Evolutionary conservation across 805 yeast genomes (phyloP).

Genomic region (Komagataella populi): DNA sequence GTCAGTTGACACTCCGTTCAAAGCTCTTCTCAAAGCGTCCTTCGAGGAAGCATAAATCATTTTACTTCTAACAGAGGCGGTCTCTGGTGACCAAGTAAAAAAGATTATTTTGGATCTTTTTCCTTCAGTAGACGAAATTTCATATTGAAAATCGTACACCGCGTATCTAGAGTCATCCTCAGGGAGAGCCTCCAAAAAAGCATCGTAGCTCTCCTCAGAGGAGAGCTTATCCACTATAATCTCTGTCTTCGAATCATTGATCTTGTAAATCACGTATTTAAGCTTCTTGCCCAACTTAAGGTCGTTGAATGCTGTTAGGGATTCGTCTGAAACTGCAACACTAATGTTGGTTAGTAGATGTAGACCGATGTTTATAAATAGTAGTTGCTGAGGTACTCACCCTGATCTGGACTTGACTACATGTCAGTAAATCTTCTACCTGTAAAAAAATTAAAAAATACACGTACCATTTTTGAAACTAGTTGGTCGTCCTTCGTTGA

Average conservation of each 20-base stretch:
- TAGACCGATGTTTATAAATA: background rate
- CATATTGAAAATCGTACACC: conserved; percentile 93
- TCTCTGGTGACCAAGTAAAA: conserved; percentile 95
- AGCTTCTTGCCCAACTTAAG: conserved; percentile 85
- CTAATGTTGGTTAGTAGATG: conserved; percentile 18
- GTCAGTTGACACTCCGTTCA: conserved; percentile 89
- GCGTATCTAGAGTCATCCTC: conserved; percentile 96
- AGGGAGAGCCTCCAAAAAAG: conserved; percentile 78
- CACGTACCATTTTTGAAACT: background rate
- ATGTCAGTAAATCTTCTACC: background rate
- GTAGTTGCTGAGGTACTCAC: background rate
- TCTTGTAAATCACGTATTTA: conserved; percentile 70
- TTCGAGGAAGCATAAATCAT: conserved; percentile 98
- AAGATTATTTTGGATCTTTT: conserved; percentile 64
- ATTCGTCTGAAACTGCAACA: conserved; percentile 77
- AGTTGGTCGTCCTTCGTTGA: background rate
- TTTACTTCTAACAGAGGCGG: conserved; percentile 89
- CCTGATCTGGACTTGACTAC: conserved; percentile 3
- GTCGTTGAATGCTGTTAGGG: conserved; percentile 88
- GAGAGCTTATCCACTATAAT: conserved; percentile 83
- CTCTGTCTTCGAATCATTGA: conserved; percentile 80
- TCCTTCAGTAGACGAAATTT: conserved; percentile 82
- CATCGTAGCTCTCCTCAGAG: conserved; percentile 61
- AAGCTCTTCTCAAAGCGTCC: conserved; percentile 94
- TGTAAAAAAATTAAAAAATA: too few species aligned